phyloP scores from a whole-genome alignment of 345 rosid species.

The Ceriops decandra region DNA sequence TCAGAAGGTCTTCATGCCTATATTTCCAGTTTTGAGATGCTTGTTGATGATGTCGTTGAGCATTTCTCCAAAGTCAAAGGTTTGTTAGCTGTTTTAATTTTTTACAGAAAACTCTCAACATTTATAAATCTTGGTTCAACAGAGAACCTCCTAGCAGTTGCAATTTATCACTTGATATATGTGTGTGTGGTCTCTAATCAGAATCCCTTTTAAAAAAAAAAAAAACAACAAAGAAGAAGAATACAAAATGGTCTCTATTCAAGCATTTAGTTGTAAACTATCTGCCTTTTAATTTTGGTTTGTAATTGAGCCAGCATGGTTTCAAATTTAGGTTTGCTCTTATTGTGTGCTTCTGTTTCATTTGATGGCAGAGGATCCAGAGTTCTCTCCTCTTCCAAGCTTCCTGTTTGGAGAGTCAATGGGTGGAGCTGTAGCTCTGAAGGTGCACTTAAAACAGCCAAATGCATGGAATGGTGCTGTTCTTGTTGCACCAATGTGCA shows the following conservation, averaged over 20 bases:
- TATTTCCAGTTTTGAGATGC: constrained; percentile 70
- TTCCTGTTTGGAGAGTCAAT: constrained; percentile 89
- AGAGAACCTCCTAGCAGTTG: background rate
- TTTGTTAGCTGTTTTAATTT: constrained; percentile 28
- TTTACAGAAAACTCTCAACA: background rate
- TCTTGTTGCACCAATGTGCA: constrained; percentile 97
- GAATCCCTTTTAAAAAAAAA: constrained; percentile 20
- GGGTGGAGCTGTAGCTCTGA: constrained; percentile 97
- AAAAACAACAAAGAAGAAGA: too few species aligned
- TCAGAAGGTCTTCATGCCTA: constrained; percentile 91
- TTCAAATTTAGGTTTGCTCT: constrained; percentile 5
- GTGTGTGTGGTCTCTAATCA: background rate
- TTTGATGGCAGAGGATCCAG: constrained; percentile 54
- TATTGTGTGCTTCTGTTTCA: constrained; percentile 14
- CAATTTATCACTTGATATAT: background rate
- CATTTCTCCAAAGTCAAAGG: constrained; percentile 82
- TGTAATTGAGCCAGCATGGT: background rate
- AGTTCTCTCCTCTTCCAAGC: constrained; percentile 53
- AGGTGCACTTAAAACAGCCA: constrained; percentile 83
- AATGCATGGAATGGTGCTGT: constrained; percentile 81
- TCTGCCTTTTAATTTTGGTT: background rate
- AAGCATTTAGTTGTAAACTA: background rate
- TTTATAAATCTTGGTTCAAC: too few species aligned
- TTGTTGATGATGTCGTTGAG: constrained; percentile 85
- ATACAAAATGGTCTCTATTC: background rate